Percentiles rank a stretch among this genome's conserved stretches.
These are phyloP conservation scores for Kitagawia praeruptora DNA, from an alignment of 129 eudicot species.

Conservation along the genomic window DNA sequence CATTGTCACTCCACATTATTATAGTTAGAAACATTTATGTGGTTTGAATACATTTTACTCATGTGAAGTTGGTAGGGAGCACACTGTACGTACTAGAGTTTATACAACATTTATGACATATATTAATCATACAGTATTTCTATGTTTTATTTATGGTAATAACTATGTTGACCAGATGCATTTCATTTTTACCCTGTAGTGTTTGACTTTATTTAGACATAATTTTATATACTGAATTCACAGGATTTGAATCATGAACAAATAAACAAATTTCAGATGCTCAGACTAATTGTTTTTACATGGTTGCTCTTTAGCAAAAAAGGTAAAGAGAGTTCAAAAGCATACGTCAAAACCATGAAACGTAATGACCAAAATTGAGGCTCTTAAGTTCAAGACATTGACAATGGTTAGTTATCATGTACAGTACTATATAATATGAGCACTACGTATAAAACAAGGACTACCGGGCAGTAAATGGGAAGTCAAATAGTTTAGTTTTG, in stretches of 20 bases:
- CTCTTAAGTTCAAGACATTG: background rate
- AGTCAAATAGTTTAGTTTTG: conserved; percentile 4
- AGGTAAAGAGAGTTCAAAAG: background rate
- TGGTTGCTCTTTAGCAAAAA: background rate
- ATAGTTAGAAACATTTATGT: background rate
- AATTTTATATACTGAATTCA: no score
- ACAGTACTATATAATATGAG: background rate
- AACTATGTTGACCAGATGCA: background rate
- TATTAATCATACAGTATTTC: background rate
- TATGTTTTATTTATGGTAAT: no score
- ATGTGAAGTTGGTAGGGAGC: conserved; percentile 5
- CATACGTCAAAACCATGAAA: background rate
- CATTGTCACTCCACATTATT: conserved; percentile 1
- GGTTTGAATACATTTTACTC: background rate
- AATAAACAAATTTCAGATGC: background rate
- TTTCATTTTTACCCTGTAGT: background rate
- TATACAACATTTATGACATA: background rate
- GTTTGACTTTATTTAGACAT: background rate
- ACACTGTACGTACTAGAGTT: background rate
- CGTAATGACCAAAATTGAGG: background rate
- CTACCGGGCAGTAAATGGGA: background rate
- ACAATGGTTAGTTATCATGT: conserved; percentile 5
- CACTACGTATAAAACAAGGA: background rate
- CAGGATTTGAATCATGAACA: background rate
- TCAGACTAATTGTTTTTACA: background rate